Percentiles rank a stretch among this genome's conserved stretches.
phyloP scores from a whole-genome alignment of 495 filamentous ascomycete species.

The Penicillium roqueforti region DNA sequence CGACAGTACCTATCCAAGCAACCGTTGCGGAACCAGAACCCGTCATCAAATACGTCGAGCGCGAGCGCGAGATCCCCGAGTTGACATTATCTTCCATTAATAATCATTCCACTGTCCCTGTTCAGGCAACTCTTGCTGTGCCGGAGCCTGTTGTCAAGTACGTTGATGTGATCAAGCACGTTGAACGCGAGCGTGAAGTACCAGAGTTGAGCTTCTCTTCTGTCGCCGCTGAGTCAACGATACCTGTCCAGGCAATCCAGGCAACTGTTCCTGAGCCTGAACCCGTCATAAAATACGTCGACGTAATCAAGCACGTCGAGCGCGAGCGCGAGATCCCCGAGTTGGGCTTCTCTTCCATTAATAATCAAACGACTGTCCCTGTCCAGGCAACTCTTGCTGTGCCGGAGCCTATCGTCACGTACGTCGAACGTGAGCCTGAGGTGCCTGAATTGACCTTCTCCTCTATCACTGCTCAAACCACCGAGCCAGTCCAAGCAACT shows the following conservation, averaged over 20 bases:
- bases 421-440: slow-evolving; percentile 6
- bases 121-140: slow-evolving; percentile 17
- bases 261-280: slow-evolving; percentile 11
- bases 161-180: slow-evolving; percentile 7
- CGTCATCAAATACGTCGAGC: slow-evolving; percentile 9
- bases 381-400: slow-evolving; percentile 10
- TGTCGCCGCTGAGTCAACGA: neutral
- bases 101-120: slow-evolving; percentile 31
- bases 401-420: slow-evolving; percentile 9
- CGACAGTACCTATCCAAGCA: neutral
- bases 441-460: slow-evolving; percentile 26
- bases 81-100: slow-evolving; percentile 29
- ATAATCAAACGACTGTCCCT: slow-evolving; percentile 10
- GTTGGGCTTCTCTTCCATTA: slow-evolving; percentile 12
- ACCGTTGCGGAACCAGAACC: no score
- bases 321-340: slow-evolving; percentile 12
- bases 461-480: slow-evolving; percentile 18
- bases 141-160: slow-evolving; percentile 16
- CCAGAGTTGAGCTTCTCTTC: slow-evolving; percentile 5
- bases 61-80: slow-evolving; percentile 19
- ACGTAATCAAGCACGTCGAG: slow-evolving; percentile 4
- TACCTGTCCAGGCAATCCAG: slow-evolving; percentile 4
- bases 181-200: slow-evolving; percentile 5
- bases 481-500: slow-evolving; percentile 22
- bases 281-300: slow-evolving; percentile 5